These are phyloP conservation scores for Eutypella sp. DNA, from an alignment of 2,329 filamentous ascomycete genomes.

Conservation along the genomic window DNA sequence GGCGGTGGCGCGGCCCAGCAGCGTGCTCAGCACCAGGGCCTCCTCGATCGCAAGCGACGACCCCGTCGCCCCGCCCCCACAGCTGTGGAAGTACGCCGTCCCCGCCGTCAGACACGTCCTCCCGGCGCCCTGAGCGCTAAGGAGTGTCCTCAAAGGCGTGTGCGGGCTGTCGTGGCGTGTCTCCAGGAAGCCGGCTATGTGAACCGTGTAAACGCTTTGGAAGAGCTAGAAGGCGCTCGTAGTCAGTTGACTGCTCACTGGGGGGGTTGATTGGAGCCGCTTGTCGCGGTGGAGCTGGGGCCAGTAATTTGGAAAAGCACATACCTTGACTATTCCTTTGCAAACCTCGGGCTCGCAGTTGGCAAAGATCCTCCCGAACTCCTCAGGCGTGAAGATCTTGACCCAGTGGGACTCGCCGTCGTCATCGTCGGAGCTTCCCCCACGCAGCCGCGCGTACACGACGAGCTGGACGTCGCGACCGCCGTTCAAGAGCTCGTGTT, in stretches of 20 bases:
- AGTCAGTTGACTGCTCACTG: too few relatives aligned
- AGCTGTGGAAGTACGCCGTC: background rate
- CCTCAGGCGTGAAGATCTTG: constrained; percentile 23
- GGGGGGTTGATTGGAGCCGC: too few relatives aligned
- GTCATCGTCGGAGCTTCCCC: constrained; percentile 4
- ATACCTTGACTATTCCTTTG: constrained; percentile 24
- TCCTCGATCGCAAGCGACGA: constrained; percentile 21
- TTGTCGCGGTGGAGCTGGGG: too few relatives aligned
- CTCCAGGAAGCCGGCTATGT: constrained; percentile 23
- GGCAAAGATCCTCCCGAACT: constrained; percentile 24
- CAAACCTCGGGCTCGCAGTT: constrained; percentile 15
- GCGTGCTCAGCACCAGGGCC: constrained; percentile 19
- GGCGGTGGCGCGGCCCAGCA: constrained; percentile 16
- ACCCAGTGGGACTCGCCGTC: constrained; percentile 19
- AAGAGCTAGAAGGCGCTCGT: too few relatives aligned
- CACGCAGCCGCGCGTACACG: constrained; percentile 10
- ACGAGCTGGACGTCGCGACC: constrained; percentile 24
- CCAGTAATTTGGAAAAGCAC: too few relatives aligned
- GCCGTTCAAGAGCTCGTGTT: constrained; percentile 18
- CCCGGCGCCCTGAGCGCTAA: too few relatives aligned
- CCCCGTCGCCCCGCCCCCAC: too few relatives aligned
- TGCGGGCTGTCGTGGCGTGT: constrained; percentile 18
- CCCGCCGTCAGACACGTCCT: too few relatives aligned
- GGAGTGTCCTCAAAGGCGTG: too few relatives aligned
- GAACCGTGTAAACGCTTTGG: constrained; percentile 25